Evolutionary conservation across 192 early-diverging fungal species (phyloP), one percentile per base, ranked within the genome.

Genomic region (Podila verticillata): DNA sequence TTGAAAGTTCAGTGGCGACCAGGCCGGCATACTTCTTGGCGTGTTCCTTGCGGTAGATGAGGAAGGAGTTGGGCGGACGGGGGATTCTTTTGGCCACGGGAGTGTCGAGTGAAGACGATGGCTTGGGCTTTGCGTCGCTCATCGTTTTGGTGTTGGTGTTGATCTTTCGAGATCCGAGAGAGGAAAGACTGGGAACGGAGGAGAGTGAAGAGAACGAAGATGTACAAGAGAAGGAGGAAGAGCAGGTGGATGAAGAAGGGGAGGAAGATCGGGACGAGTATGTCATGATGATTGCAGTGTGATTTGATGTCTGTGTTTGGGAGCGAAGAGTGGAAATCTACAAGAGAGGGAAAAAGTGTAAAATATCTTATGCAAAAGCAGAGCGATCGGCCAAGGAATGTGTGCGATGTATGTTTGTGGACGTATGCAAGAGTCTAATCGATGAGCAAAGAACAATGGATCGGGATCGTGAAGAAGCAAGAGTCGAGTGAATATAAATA

Each of bases 41-140:
- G 15, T 67, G 32, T 13, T 82, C 68, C 54, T 64, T 81, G 30
- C 83, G 78, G 35, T 78, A 84, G n/a, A 81, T 70, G 12, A 84
- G 34, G 29, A 84, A 84, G 7, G 72, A 77, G 59, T 84, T 84
- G 26, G 68, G 49, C 12, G 83, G 83, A 7, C 83, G 70, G 32
- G 83, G 83, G 39, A 82, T 67, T 24, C 74, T 80, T 59, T 70
- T 66, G 28, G 39, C 39, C 15, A 44, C 39, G 13, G 39, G 39
- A 13, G 39, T 15, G 39, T 44, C 13, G 15, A 3, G 39, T 2
- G 12, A 13, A 12, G 39, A 17, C 39, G 39, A 44, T 4, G 39
- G 12, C 15, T 44, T 44, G 15, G 39, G 3, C 39, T 44, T 17
- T 44, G 39, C 13, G 15, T 44, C n/a, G 4, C 31, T 57, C 24